Evolutionary conservation across 257 asterid genomes (phyloP).

Genomic region (Cruciata laevipes): DNA sequence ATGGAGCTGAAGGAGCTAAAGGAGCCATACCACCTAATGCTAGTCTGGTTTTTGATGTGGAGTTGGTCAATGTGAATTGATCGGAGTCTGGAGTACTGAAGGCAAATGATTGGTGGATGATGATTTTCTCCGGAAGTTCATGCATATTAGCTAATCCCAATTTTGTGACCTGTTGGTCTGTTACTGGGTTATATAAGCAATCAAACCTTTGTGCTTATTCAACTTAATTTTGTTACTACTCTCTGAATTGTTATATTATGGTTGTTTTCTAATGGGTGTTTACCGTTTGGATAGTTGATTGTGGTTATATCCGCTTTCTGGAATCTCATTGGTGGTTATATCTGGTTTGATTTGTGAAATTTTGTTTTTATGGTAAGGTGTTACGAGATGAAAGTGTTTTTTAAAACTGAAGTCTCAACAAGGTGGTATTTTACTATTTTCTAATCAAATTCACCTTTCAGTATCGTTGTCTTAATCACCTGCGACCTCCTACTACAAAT

Average conservation of each 20-base stretch:
- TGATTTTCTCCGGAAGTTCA: background rate
- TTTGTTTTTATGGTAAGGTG: no score
- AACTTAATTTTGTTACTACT: background rate
- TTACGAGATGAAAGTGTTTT: no score
- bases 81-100: background rate
- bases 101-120: background rate
- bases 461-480: no score
- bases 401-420: no score
- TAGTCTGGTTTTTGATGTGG: constrained; percentile 87
- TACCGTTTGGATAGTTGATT: no score
- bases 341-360: no score
- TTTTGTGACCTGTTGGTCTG: background rate
- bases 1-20: constrained; percentile 62
- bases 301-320: no score
- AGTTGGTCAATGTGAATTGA: constrained; percentile 62
- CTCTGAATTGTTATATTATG: background rate
- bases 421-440: no score
- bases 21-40: constrained; percentile 70
- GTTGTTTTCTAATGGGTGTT: background rate
- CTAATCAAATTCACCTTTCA: no score
- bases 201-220: background rate
- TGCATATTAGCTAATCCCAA: background rate
- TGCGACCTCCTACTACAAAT: no score
- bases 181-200: background rate
- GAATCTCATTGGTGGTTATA: no score